These are phyloP conservation scores for Fusarium musae DNA, from an alignment of 2,329 filamentous ascomycete species.

Conservation along the genomic window DNA sequence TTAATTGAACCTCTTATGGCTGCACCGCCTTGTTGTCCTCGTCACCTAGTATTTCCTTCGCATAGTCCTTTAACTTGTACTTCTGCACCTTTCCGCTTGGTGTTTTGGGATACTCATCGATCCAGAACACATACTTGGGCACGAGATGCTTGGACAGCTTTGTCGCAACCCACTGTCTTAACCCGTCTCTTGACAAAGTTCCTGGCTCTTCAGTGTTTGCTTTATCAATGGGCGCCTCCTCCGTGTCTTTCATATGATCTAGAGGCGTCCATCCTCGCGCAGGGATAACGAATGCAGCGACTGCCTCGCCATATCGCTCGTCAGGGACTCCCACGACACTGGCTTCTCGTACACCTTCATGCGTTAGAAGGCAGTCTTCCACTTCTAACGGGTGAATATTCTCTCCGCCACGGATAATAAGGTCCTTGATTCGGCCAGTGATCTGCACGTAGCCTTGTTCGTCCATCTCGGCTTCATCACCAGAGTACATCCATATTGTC, in stretches of 20 bases:
- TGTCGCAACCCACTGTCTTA: constrained; percentile 77
- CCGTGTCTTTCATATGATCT: constrained; percentile 35
- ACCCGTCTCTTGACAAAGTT: constrained; percentile 64
- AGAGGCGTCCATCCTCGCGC: constrained; percentile 43
- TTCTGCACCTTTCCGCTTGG: constrained; percentile 98
- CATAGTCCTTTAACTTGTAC: constrained; percentile 81
- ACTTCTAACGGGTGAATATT: constrained; percentile 96
- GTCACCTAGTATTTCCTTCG: constrained; percentile 50
- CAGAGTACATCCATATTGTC: constrained; percentile 87
- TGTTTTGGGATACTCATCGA: constrained; percentile 89
- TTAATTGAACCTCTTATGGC: background rate
- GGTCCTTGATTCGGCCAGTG: constrained; percentile 91
- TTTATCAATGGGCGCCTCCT: constrained; percentile 27
- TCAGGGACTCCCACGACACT: constrained; percentile 88
- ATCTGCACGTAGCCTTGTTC: constrained; percentile 85
- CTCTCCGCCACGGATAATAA: constrained; percentile 94
- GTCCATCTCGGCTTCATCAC: constrained; percentile 91
- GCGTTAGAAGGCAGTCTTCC: constrained; percentile 85
- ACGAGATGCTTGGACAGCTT: constrained; percentile 80
- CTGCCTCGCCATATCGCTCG: constrained; percentile 84
- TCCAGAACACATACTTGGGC: constrained; percentile 91
- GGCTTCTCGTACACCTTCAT: constrained; percentile 76
- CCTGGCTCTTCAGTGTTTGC: constrained; percentile 32
- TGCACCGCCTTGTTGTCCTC: background rate
- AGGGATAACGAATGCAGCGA: constrained; percentile 84